Base-by-base conservation (phyloP, 192 early-diverging fungal species). In the Rhizoclosmatium sp. region DNA sequence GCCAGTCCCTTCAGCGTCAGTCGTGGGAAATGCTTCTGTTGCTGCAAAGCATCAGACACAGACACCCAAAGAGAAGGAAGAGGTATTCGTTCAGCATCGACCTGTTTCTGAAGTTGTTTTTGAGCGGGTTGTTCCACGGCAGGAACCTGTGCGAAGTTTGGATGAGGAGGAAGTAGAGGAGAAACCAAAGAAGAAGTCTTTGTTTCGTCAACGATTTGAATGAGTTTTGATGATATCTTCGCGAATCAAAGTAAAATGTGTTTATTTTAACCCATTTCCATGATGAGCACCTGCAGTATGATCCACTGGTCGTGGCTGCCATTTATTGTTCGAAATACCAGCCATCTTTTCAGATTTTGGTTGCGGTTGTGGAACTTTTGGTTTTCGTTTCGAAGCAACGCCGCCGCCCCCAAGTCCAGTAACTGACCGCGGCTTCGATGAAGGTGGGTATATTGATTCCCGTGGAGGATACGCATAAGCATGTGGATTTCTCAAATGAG, bases 401-500 rank as follows among this genome's bases (percentile, higher is more conserved):
- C 31, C 61, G 61, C 61, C 61, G 21, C 61, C 61, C 5, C 9
- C 61, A 64, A 40, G 40, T 64, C 21, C 61, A 64, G 21, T 21
- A 64, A n/a, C 61, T 9, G 21, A 39, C 21, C 61, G 61, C 21
- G 61, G 14, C 21, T 40, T n/a, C 9, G 61, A 42, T 47, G 46
- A 16, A 16, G 44, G 44, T 7, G 42, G 42, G 12, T 40, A 10
- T 2, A 71, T 23, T 12, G 69, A 49, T n/a, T 49, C 54, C 21
- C 69, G 69, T 10, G 72, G 59, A 16, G 72, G 72, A 31, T 62
- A 75, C 44, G 61, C 72, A 59, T 75, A 62, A 10, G 56, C n/a
- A 47, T 62, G 45, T 31, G 72, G 72, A 44, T 75, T 75, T 75
- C 62, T 60, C 23, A 44, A 75, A 44, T 64, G 61, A 7, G 14